A percentile compares a stretch with the other conserved stretches of the same genome.
Conservation (phyloP, 1,139 yeast genomes). For the Candida sp. region DNA sequence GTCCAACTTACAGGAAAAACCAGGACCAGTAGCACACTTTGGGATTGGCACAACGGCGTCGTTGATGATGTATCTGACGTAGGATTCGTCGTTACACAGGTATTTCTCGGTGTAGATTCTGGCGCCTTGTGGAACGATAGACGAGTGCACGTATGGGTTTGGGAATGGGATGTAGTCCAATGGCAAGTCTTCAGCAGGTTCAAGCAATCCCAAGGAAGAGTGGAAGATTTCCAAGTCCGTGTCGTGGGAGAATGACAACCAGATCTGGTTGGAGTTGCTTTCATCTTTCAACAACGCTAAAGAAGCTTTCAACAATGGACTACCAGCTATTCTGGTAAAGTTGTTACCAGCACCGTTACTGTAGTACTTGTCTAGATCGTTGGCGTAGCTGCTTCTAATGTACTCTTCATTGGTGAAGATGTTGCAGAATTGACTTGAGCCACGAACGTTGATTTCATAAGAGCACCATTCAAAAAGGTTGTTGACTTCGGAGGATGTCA, state of each 20-base stretch:
- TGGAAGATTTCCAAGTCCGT: conserved; percentile 54
- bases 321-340: conserved; percentile 45
- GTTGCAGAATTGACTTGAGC: conserved; percentile 50
- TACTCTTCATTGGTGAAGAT: conserved; percentile 56
- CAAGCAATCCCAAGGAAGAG: conserved; percentile 55
- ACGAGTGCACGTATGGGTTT: conserved; percentile 47
- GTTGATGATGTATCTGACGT: conserved; percentile 53
- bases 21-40: conserved; percentile 57
- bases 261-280: conserved; percentile 29
- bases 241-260: conserved; percentile 64
- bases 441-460: conserved; percentile 56
- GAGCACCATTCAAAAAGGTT: conserved; percentile 52
- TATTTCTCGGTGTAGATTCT: conserved; percentile 53
- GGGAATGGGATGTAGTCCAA: conserved; percentile 36
- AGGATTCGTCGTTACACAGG: conserved; percentile 40
- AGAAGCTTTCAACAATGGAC: conserved; percentile 54
- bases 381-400: conserved; percentile 33
- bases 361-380: conserved; percentile 51
- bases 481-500: conserved; percentile 44
- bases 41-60: conserved; percentile 62
- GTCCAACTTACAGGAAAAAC: conserved; percentile 55
- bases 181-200: conserved; percentile 23
- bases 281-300: conserved; percentile 40
- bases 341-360: conserved; percentile 54
- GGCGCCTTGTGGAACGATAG: conserved; percentile 62